A percentile compares a stretch with the other conserved stretches of the same genome.
Evolutionary conservation across 768 basidiomycete genomes (phyloP).

Genomic region (Suillus lakei): DNA sequence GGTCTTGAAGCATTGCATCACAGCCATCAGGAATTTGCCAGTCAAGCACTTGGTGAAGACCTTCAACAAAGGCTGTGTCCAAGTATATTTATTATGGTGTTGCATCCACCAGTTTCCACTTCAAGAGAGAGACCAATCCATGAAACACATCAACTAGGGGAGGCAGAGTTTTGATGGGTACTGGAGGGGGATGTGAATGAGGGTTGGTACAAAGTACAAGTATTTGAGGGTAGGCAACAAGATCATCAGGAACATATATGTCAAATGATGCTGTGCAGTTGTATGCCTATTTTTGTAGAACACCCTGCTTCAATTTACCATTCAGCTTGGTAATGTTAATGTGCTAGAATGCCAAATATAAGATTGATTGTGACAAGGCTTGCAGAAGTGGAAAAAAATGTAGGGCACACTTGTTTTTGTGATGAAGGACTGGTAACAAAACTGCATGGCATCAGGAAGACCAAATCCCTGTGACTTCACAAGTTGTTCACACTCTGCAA

Average conservation of each 20-base stretch:
- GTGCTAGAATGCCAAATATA: not conserved
- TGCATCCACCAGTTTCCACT: slow-evolving; percentile 34
- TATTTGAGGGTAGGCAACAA: slow-evolving; percentile 11
- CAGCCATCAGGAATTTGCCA: slow-evolving; percentile 14
- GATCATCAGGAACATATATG: slow-evolving; percentile 14
- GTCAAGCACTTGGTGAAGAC: slow-evolving; percentile 16
- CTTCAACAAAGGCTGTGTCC: slow-evolving; percentile 26
- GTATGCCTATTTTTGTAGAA: not conserved
- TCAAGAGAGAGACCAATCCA: slow-evolving; percentile 14
- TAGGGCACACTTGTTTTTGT: not conserved
- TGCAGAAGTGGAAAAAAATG: not conserved
- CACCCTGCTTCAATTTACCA: not conserved
- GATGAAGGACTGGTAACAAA: not conserved
- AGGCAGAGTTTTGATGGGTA: slow-evolving; percentile 13
- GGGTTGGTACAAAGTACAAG: slow-evolving; percentile 17
- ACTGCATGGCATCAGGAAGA: not conserved
- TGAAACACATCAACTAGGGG: slow-evolving; percentile 16
- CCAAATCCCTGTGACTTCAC: not conserved
- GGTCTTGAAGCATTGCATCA: slow-evolving; percentile 11
- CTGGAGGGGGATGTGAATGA: slow-evolving; percentile 10
- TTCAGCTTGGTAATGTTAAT: not conserved
- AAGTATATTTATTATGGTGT: slow-evolving; percentile 30
- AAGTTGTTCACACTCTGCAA: not conserved
- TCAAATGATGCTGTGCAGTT: not conserved
- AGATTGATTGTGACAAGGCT: not conserved